These are phyloP conservation scores for Mercurialis annua DNA, from an alignment of 345 rosid genomes.

Conservation along the genomic window DNA sequence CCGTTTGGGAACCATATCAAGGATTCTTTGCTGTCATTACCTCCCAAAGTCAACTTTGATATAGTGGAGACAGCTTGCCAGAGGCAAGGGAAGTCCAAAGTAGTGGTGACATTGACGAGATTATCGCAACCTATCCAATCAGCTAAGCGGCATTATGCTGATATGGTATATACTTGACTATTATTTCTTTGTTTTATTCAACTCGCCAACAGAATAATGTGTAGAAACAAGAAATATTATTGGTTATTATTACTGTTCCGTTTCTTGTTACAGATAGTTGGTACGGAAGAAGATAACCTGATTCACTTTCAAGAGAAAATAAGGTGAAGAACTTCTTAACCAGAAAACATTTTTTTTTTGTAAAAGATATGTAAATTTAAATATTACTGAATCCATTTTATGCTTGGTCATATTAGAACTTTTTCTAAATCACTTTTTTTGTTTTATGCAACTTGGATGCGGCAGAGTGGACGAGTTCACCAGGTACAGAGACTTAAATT, in stretches of 20 bases:
- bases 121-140: constrained; percentile 54
- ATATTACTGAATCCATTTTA: constrained; percentile 15
- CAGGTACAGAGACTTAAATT: constrained; percentile 46
- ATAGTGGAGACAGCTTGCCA: constrained; percentile 57
- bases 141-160: constrained; percentile 82
- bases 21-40: constrained; percentile 77
- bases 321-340: constrained; percentile 47
- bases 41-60: constrained; percentile 73
- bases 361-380: not conserved
- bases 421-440: constrained; percentile 23
- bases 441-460: constrained; percentile 32
- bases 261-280: constrained; percentile 59
- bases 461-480: constrained; percentile 89
- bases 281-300: constrained; percentile 79
- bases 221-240: constrained; percentile 12
- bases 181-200: constrained; percentile 6
- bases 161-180: constrained; percentile 51
- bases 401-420: constrained; percentile 21
- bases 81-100: constrained; percentile 54
- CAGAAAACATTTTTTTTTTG: not conserved
- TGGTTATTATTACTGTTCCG: not conserved
- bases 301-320: constrained; percentile 88
- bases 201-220: constrained; percentile 7
- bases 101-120: constrained; percentile 68
- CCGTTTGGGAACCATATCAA: constrained; percentile 97